Base-by-base conservation (phyloP, 1,284 basidiomycete species). In the Chalciporus sp. region DNA sequence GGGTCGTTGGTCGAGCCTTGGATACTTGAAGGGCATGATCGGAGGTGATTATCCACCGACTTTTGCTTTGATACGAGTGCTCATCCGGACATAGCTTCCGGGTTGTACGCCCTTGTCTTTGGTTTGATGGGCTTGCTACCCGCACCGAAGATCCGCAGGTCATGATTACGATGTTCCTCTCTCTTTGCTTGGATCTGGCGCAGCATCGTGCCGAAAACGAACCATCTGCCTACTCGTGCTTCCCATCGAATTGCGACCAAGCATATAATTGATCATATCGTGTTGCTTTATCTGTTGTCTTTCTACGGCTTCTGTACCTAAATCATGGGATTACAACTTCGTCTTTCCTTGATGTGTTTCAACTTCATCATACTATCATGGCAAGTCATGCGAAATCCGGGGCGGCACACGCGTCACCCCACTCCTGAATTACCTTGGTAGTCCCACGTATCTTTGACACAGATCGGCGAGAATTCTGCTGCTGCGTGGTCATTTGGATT, bases 81-180 rank as follows among this genome's bases (percentile, higher is more conserved):
- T 31, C 56, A 57, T 49, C 46, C 20, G 16, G 27, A 46, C 20
- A 23, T 59, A 88, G 86, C 84, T 8, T 83, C 80, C 16, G 85
- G 84, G 16, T 66, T 89, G 43, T 90, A 90, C 61, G 81, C 82
- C 10, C 74, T 89, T 37, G 75, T 75, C 16, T 88, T 90, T 64
- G 88, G 88, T 26, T 67, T 89, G 37, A 76, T 90, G 53, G 88
- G 88, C 1, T 73, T 90, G 27, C 72, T 90, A 49, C 85, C 87
- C 10, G 79, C 80, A 27, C 87, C 86, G 12, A 76, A 77, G 64
- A 68, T 78, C 51, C 75, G 71, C 56, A 72, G 78, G n/a, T 52
- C 59, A 16, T 69, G 52, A 66, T 45, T 26, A 14, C 39, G 17
- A 37, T 28, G 12, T 9, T 35, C 41, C 20, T 46, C 31, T 41